Evolutionary conservation across 352 stramenopile species (phyloP).

Genomic region (Phytopythium chamaehyphon): DNA sequence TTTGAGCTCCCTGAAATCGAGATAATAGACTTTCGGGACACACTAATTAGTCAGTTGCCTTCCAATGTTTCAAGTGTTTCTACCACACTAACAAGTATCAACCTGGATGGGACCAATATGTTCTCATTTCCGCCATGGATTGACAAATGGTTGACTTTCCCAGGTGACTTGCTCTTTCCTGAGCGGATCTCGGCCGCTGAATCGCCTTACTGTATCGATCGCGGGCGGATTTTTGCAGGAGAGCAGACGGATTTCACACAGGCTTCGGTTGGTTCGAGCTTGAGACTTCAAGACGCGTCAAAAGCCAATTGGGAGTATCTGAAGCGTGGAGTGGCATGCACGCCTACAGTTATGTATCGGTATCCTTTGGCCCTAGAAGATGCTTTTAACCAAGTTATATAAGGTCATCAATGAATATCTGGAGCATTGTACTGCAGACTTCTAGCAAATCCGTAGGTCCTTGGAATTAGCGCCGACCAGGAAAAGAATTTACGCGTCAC

Average conservation of each 20-base stretch:
- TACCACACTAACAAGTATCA: neutral
- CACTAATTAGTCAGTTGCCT: neutral
- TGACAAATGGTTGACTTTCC: neutral
- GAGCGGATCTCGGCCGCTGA: neutral
- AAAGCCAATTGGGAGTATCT: neutral
- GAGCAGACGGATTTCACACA: neutral
- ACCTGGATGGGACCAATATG: neutral
- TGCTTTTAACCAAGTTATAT: neutral
- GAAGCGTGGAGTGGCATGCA: neutral
- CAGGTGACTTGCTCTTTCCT: neutral
- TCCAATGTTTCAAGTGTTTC: neutral
- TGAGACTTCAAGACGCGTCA: neutral
- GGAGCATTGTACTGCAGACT: too few species aligned
- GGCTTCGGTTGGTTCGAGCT: neutral
- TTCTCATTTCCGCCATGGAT: neutral
- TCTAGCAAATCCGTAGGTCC: too few species aligned
- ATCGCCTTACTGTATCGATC: neutral
- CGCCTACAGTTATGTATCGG: neutral
- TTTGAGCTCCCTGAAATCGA: neutral
- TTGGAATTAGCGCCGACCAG: too few species aligned
- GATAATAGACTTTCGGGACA: neutral
- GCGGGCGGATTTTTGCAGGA: neutral
- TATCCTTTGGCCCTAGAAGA: neutral
- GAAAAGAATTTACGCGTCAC: too few species aligned
- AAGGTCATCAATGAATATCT: too few species aligned